Conservation (phyloP, 805 yeast species). For the Ogataea populi-albae region DNA sequence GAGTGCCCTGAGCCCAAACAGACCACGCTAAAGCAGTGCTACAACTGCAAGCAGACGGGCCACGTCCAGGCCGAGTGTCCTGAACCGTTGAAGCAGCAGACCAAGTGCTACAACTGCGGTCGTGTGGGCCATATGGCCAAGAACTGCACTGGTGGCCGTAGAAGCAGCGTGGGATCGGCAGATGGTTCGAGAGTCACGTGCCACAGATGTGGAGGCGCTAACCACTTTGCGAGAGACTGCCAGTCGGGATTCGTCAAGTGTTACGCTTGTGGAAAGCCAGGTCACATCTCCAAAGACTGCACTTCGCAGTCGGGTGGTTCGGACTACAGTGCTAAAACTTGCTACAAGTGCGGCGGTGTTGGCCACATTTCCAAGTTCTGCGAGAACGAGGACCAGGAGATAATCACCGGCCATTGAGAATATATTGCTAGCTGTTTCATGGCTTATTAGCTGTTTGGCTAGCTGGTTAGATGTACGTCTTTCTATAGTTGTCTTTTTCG, state of each 20-base stretch:
- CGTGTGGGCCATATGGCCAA: slow-evolving; percentile 80
- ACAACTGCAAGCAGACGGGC: slow-evolving; percentile 88
- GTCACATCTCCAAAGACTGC: slow-evolving; percentile 88
- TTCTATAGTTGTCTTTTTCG: too few species aligned
- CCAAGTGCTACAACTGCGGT: slow-evolving; percentile 79
- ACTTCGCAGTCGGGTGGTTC: slow-evolving; percentile 51
- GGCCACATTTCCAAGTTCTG: slow-evolving; percentile 92
- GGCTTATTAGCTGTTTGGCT: too few species aligned
- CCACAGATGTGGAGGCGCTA: slow-evolving; percentile 90
- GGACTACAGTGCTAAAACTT: slow-evolving; percentile 48
- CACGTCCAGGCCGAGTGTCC: slow-evolving; percentile 87
- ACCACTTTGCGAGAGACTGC: slow-evolving; percentile 91
- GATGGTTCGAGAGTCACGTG: slow-evolving; percentile 51
- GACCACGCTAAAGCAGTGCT: slow-evolving; percentile 82
- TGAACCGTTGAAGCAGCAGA: slow-evolving; percentile 48
- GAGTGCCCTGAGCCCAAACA: slow-evolving; percentile 90
- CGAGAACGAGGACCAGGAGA: slow-evolving; percentile 17
- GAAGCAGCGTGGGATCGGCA: slow-evolving; percentile 20
- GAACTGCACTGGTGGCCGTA: slow-evolving; percentile 48
- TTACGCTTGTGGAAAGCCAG: slow-evolving; percentile 88
- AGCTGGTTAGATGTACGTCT: too few species aligned
- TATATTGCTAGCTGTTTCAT: too few species aligned
- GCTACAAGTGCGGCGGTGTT: slow-evolving; percentile 71
- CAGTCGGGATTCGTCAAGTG: slow-evolving; percentile 67
- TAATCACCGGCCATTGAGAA: slow-evolving; percentile 1